Conservation (phyloP, 192 early-diverging fungal genomes). For the Gamsiella multidivaricata region DNA sequence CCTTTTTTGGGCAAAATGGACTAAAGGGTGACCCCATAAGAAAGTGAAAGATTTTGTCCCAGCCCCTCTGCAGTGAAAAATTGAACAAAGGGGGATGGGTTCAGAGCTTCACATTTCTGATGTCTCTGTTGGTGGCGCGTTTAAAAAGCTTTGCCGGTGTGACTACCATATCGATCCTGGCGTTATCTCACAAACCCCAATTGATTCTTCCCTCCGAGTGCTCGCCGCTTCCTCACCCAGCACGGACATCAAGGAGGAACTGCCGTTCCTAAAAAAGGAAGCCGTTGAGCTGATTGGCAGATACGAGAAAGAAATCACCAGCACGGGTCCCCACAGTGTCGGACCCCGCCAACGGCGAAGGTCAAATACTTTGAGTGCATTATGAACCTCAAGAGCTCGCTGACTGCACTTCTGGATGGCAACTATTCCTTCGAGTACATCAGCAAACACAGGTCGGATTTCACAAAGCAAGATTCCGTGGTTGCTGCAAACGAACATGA, state of each 20-base stretch:
- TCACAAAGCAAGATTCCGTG: not conserved
- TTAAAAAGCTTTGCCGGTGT: too few species aligned
- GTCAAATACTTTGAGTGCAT: conserved; percentile 23
- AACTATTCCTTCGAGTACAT: conserved; percentile 28
- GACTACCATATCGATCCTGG: too few species aligned
- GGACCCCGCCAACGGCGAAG: conserved; percentile 2
- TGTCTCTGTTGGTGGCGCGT: too few species aligned
- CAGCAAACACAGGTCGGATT: conserved; percentile 10
- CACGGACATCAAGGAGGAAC: conserved; percentile 37
- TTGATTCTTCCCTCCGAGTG: too few species aligned
- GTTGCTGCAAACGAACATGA: not conserved
- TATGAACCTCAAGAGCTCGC: conserved; percentile 19
- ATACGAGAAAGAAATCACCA: conserved; percentile 30
- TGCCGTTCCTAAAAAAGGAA: conserved; percentile 27
- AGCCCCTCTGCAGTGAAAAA: not conserved
- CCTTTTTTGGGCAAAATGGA: too few species aligned
- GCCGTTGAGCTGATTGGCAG: conserved; percentile 1
- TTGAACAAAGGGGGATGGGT: not conserved
- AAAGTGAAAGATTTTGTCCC: not conserved
- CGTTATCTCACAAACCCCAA: too few species aligned
- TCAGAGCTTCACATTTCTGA: conserved; percentile 10
- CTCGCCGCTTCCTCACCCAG: too few species aligned
- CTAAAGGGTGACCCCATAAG: not conserved
- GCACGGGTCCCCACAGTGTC: conserved; percentile 15
- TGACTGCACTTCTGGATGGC: conserved; percentile 28